A percentile compares a stretch with the other conserved stretches of the same genome.
Evolutionary conservation across 768 basidiomycete genomes (phyloP).

Genomic region (Lentinula aciculospora): DNA sequence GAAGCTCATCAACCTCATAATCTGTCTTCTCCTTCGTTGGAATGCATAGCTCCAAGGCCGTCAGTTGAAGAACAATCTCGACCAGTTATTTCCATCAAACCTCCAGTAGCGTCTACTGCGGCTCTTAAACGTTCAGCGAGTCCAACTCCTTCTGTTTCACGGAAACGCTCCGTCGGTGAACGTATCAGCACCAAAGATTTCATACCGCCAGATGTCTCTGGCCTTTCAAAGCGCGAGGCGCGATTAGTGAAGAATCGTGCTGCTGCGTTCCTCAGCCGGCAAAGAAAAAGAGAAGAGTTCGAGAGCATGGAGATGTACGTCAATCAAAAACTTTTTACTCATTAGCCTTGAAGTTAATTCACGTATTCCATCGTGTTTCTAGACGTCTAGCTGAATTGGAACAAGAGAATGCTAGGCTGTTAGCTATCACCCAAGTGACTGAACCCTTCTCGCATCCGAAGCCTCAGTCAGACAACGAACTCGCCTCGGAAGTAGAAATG

Average conservation of each 20-base stretch:
- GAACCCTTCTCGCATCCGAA: conserved; percentile 19
- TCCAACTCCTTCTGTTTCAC: conserved; percentile 28
- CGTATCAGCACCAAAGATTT: conserved; percentile 73
- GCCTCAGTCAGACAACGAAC: conserved; percentile 26
- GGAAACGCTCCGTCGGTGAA: conserved; percentile 43
- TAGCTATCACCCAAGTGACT: conserved; percentile 48
- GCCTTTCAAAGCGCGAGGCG: conserved; percentile 86
- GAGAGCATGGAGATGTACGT: conserved; percentile 88
- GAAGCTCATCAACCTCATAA: conserved; percentile 17
- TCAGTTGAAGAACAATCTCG: conserved; percentile 23
- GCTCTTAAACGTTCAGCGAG: conserved; percentile 41
- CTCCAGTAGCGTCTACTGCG: conserved; percentile 19
- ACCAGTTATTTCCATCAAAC: conserved; percentile 28
- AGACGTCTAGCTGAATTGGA: conserved; percentile 83
- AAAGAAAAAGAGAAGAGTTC: conserved; percentile 89
- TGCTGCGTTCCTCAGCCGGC: conserved; percentile 86
- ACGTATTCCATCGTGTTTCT: conserved; percentile 13
- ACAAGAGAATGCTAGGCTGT: conserved; percentile 75
- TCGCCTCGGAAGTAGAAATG: conserved; percentile 58
- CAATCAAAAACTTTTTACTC: conserved; percentile 14
- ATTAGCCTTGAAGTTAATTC: conserved; percentile 7
- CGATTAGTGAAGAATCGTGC: conserved; percentile 90
- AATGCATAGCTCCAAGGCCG: conserved; percentile 18
- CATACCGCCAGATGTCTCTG: conserved; percentile 82
- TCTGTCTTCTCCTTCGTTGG: conserved; percentile 26